phyloP scores from a whole-genome alignment of 2,329 filamentous ascomycete genomes.

The Thielaviopsis musarum region DNA sequence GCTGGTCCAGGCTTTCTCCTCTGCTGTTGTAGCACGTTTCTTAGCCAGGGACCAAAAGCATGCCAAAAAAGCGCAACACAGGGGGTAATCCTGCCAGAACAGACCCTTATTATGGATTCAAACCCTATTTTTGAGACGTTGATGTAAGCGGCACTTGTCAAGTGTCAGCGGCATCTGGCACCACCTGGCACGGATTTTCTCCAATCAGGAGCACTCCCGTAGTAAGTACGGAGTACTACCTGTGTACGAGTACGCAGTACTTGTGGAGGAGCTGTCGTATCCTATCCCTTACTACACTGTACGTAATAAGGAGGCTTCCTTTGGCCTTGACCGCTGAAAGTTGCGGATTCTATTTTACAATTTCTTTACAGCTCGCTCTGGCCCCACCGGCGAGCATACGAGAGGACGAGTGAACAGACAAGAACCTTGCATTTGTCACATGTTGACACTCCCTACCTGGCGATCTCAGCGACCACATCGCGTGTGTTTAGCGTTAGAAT shows the following conservation, averaged over 20 bases:
- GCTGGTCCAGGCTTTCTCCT: too few species aligned
- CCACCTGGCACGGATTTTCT: too few species aligned
- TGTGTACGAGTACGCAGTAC: not conserved
- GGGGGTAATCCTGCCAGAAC: not conserved
- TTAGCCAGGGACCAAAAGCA: not conserved
- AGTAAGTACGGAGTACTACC: not conserved
- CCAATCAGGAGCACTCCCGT: too few species aligned
- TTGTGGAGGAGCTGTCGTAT: too few species aligned
- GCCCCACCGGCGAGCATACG: not conserved
- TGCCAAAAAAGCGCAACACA: not conserved
- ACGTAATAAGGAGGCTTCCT: not conserved
- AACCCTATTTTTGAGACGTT: not conserved
- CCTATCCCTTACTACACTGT: not conserved
- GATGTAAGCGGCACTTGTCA: too few species aligned
- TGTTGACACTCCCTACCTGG: not conserved
- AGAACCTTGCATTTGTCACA: slow-evolving; percentile 8
- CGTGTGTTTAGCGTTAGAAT: not conserved
- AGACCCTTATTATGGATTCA: not conserved
- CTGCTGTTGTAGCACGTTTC: not conserved
- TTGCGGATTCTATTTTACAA: not conserved
- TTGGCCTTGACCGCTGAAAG: not conserved
- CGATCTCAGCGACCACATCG: not conserved
- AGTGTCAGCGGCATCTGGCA: too few species aligned
- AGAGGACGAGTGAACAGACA: not conserved
- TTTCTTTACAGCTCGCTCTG: not conserved